These are phyloP conservation scores for Cladosporium sp. DNA, from an alignment of 2,329 filamentous ascomycete genomes.

Conservation along the genomic window DNA sequence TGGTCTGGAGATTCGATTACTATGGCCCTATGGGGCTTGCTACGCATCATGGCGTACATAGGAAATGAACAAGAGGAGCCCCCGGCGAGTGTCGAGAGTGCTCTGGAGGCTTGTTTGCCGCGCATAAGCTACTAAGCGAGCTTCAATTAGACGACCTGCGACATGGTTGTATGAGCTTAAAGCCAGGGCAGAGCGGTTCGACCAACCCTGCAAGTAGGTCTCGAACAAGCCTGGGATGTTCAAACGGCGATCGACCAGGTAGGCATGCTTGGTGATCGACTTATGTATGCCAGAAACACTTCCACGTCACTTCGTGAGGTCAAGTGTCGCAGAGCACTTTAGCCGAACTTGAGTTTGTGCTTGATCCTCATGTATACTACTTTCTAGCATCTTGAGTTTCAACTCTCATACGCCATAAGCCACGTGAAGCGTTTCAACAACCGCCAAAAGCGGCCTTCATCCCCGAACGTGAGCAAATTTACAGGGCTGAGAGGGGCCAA, in stretches of 20 bases:
- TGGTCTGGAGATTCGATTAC: background rate
- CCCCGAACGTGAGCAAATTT: background rate
- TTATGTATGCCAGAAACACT: background rate
- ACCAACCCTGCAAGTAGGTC: background rate
- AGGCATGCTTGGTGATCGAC: background rate
- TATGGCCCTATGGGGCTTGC: background rate
- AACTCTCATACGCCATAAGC: background rate
- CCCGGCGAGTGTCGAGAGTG: background rate
- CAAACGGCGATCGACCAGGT: background rate
- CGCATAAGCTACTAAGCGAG: conserved; percentile 16
- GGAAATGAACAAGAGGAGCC: conserved; percentile 13
- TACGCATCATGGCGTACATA: background rate
- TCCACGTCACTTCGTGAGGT: background rate
- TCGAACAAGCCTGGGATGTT: background rate
- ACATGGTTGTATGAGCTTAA: conserved; percentile 1
- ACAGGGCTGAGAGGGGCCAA: background rate
- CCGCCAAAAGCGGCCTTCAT: background rate
- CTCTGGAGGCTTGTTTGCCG: conserved; percentile 11
- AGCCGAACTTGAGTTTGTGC: background rate
- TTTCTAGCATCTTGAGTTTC: background rate
- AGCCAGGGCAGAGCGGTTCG: background rate
- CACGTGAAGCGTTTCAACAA: background rate
- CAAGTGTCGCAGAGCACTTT: background rate
- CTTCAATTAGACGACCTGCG: conserved; percentile 6
- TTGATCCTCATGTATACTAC: background rate